Evolutionary conservation across 2,329 filamentous ascomycete genomes (phyloP), one percentile per base, ranked within the genome.

Genomic region (Scedosporium dehoogii): DNA sequence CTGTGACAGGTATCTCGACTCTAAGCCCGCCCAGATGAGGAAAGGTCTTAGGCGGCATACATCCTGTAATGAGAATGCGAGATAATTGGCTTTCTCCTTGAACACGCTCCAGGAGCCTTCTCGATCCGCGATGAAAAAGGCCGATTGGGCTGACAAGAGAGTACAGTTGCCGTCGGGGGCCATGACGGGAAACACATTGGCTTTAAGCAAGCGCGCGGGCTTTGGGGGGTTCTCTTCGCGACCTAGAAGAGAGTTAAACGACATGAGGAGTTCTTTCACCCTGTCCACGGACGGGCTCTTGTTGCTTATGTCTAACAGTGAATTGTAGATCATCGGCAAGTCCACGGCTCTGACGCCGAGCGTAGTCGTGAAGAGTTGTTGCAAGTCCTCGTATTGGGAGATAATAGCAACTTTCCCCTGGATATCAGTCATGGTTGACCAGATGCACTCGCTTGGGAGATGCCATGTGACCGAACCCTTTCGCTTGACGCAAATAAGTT

Each of bases 61-160:
- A 9, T 74, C 70, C 9, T 70, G 64, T 5, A 72, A 60, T 6
- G 38, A 64, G 62, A 73, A 74, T 63, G 73, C 71, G 14, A 75
- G 67, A 5, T 70, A 56, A 44, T 68, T 72, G 18, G 69, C 66
- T 27, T 63, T 66, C 25, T 38, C 29, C 3, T 55, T 41, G 59
- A 75, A 74, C 4, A 58, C 48, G 1, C 64, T 48, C 1, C 33
- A 41, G 14, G 71, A 62, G 1, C n/a, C 38, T 18, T 72, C 65
- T 41, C 69, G 70, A 62, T 75, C 73, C 4, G 67, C 62, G 4
- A 74, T 66, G 55, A 73, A 59, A 23, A 27, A 18, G 3, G 21
- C 10, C 4, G 27, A 23, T 29, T 58, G 14, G 18, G 25, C 23
- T 6, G 53, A 29, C 38, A 16, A 18, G 7, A 58, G 55, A 10